phyloP scores from a whole-genome alignment of 176 grass and related monocot species.

The Aegilops bicornis region DNA sequence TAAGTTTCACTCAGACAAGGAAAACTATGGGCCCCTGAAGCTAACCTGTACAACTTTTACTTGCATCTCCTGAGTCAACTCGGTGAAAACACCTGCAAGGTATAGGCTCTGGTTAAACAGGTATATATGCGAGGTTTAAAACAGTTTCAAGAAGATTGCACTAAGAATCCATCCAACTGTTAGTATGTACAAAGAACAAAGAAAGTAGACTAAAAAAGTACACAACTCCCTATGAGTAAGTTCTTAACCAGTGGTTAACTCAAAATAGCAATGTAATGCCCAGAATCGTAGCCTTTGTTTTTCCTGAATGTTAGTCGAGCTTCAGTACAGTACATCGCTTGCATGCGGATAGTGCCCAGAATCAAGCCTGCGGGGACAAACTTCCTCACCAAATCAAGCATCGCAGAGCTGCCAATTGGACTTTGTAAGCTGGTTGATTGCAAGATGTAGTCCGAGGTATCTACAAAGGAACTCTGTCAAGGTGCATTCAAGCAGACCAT shows the following conservation, averaged over 20 bases:
- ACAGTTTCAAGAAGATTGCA: background rate
- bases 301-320: background rate
- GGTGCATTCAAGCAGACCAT: no score
- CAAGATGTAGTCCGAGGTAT: no score
- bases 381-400: no score
- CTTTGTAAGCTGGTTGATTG: no score
- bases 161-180: background rate
- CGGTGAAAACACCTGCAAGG: conserved; percentile 85
- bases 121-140: background rate
- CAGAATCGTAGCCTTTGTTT: conserved; percentile 19
- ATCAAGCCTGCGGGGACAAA: no score
- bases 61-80: conserved; percentile 97
- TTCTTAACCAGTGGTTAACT: background rate
- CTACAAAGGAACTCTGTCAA: no score
- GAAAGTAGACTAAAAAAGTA: background rate
- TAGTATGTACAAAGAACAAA: background rate
- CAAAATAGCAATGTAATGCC: background rate
- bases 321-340: background rate
- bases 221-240: background rate
- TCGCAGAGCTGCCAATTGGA: no score
- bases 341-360: background rate
- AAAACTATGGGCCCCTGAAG: conserved; percentile 6
- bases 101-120: conserved; percentile 19
- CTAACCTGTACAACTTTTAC: conserved; percentile 93
- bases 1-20: background rate